These are phyloP conservation scores for Mitragyna speciosa DNA, from an alignment of 257 asterid species.

Conservation along the genomic window DNA sequence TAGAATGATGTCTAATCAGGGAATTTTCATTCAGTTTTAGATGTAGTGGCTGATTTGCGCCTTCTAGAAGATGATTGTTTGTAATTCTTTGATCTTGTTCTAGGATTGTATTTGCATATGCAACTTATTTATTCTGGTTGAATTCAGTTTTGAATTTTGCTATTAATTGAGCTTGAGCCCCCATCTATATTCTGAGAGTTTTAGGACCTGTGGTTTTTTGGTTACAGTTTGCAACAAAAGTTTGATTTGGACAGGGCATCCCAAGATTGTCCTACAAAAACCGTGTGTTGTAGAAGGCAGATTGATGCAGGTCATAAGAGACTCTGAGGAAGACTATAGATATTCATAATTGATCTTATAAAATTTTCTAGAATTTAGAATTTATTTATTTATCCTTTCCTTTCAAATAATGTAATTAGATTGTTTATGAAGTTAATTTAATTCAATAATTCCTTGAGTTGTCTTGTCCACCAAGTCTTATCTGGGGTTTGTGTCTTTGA, in stretches of 20 bases:
- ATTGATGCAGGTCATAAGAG: too few relatives aligned
- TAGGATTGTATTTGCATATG: background rate
- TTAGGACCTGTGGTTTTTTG: background rate
- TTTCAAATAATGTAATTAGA: too few relatives aligned
- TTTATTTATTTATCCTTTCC: too few relatives aligned
- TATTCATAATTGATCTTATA: too few relatives aligned
- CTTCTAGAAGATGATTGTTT: background rate
- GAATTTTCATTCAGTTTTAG: background rate
- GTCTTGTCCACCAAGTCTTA: too few relatives aligned
- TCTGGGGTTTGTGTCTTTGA: too few relatives aligned
- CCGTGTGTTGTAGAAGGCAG: background rate
- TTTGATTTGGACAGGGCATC: background rate
- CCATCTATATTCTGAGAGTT: background rate
- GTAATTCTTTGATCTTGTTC: background rate
- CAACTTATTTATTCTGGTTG: too few relatives aligned
- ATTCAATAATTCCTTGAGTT: too few relatives aligned
- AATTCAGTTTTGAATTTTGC: background rate
- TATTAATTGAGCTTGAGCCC: background rate
- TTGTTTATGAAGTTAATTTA: too few relatives aligned
- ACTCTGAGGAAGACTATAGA: too few relatives aligned
- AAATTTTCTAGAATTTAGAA: too few relatives aligned
- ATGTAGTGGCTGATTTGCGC: background rate
- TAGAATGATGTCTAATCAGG: background rate
- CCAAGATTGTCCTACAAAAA: background rate
- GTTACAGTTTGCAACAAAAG: background rate